These are phyloP conservation scores for Serendipita sp. DNA, from an alignment of 768 basidiomycete species.

Conservation along the genomic window DNA sequence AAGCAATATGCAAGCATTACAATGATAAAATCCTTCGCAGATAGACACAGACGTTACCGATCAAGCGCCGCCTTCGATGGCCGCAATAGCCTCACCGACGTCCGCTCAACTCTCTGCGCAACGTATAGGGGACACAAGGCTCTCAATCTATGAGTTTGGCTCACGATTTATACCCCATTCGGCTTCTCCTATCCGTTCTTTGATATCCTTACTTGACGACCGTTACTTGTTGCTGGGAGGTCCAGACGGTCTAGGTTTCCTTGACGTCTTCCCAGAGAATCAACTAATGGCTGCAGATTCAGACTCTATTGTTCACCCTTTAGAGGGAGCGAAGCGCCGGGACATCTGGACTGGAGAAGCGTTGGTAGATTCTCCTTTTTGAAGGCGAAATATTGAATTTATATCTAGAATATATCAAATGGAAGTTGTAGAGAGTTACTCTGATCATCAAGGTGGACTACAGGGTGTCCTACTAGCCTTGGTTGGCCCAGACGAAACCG, in stretches of 20 bases:
- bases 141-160: slow-evolving; percentile 61
- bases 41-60: slow-evolving; percentile 18
- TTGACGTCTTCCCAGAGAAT: slow-evolving; percentile 68
- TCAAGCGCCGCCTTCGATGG: slow-evolving; percentile 21
- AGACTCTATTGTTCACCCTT: slow-evolving; percentile 26
- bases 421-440: slow-evolving; percentile 46
- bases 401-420: slow-evolving; percentile 53
- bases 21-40: slow-evolving; percentile 13
- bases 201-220: slow-evolving; percentile 52
- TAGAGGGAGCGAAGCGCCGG: slow-evolving; percentile 51
- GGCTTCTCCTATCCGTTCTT: slow-evolving; percentile 52
- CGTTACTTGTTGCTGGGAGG: slow-evolving; percentile 61
- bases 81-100: not conserved
- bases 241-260: slow-evolving; percentile 60
- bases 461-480: slow-evolving; percentile 66
- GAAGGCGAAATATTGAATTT: not conserved
- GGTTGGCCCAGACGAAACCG: slow-evolving; percentile 41
- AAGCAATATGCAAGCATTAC: slow-evolving; percentile 2
- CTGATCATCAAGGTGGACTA: slow-evolving; percentile 35
- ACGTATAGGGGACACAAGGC: slow-evolving; percentile 32
- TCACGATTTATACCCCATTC: slow-evolving; percentile 75
- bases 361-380: slow-evolving; percentile 24
- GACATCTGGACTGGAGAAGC: slow-evolving; percentile 65
- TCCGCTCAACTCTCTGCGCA: slow-evolving; percentile 6
- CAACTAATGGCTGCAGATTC: slow-evolving; percentile 29